A percentile compares a stretch with the other conserved stretches of the same genome.
Evolutionary conservation across 2,329 filamentous ascomycete genomes (phyloP).

Genomic region (Aureobasidium zeae): DNA sequence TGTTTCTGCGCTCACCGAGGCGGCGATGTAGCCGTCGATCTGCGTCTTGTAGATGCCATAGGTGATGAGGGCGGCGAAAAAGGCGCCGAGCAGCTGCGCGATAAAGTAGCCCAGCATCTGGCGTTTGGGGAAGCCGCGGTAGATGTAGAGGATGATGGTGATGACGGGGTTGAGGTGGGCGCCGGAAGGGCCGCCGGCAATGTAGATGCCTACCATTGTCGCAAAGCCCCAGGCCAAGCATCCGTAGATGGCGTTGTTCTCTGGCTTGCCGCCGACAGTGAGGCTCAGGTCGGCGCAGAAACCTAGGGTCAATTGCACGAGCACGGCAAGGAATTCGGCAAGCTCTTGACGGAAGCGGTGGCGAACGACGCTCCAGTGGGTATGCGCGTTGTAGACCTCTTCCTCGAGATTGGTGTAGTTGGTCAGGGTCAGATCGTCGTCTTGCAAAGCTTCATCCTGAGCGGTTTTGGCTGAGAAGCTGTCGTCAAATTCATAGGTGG

Average conservation of each 20-base stretch:
- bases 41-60: conserved; percentile 36
- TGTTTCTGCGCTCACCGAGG: conserved; percentile 26
- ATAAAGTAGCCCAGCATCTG: conserved; percentile 43
- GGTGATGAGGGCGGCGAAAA: conserved; percentile 40
- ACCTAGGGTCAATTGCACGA: conserved; percentile 12
- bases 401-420: conserved; percentile 1
- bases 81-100: conserved; percentile 46
- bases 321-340: conserved; percentile 9
- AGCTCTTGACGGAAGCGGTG: conserved; percentile 6
- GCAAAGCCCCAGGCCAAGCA: conserved; percentile 38
- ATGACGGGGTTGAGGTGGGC: conserved; percentile 41
- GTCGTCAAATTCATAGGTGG: conserved; percentile 13
- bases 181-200: conserved; percentile 34
- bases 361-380: conserved; percentile 4
- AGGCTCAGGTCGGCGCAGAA: conserved; percentile 5
- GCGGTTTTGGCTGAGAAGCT: conserved; percentile 5
- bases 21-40: conserved; percentile 27
- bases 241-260: conserved; percentile 26
- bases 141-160: conserved; percentile 35
- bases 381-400: conserved; percentile 12
- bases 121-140: conserved; percentile 44
- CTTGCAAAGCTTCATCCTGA: neutral
- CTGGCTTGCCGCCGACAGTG: neutral
- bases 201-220: conserved; percentile 40
- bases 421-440: conserved; percentile 1